Percentiles rank a stretch among this genome's conserved stretches.
Evolutionary conservation across 116 monocot species (phyloP).

Genomic region (Posidonia oceanica): DNA sequence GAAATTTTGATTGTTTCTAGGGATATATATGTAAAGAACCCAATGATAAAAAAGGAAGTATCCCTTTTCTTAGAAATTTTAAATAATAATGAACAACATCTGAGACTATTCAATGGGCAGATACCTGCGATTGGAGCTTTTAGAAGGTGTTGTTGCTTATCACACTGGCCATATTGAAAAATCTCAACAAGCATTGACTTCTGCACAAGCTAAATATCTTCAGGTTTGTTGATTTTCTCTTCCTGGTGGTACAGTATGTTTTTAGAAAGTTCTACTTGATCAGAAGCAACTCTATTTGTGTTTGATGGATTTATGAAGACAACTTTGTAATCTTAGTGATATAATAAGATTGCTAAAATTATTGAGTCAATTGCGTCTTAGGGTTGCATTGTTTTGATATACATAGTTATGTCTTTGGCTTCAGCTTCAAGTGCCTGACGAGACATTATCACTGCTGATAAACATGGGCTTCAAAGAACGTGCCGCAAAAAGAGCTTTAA

Average conservation of each 20-base stretch:
- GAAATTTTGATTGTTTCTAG: no score
- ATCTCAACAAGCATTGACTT: slow-evolving; percentile 48
- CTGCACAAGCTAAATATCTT: slow-evolving; percentile 68
- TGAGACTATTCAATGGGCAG: slow-evolving; percentile 18
- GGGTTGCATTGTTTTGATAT: not conserved
- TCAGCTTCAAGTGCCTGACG: slow-evolving; percentile 92
- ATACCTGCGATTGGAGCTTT: slow-evolving; percentile 75
- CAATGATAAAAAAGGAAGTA: not conserved
- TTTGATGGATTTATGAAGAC: no score
- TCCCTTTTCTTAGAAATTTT: not conserved
- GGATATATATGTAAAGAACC: no score
- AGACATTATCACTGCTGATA: slow-evolving; percentile 72
- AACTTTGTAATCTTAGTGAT: no score
- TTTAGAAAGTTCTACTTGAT: no score
- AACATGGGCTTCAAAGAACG: slow-evolving; percentile 79
- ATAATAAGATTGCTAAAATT: no score
- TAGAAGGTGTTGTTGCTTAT: slow-evolving; percentile 96
- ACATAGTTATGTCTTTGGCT: not conserved
- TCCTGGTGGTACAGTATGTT: not conserved
- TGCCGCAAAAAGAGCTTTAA: slow-evolving; percentile 74
- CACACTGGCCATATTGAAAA: slow-evolving; percentile 56
- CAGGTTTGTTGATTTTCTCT: slow-evolving; percentile 37
- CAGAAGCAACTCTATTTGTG: no score
- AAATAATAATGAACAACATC: not conserved
- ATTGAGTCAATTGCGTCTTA: no score